A percentile compares a stretch with the other conserved stretches of the same genome.
Conservation (phyloP, 2,329 filamentous ascomycete species). For the Metarhizium guizhouense region DNA sequence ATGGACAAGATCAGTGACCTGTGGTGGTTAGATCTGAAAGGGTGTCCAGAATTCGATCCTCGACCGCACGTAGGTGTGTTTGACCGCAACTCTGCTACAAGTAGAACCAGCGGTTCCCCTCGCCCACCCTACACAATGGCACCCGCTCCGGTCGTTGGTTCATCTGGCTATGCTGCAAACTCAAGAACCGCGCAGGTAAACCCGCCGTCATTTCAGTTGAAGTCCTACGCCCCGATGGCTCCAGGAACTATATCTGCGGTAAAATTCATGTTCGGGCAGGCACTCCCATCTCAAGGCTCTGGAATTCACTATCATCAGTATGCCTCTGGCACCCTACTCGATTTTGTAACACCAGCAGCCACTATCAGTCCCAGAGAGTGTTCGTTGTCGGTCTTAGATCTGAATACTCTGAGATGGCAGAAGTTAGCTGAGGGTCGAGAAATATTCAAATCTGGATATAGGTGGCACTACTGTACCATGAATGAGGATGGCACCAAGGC, state of each 20-base stretch:
- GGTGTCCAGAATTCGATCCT: conserved; percentile 74
- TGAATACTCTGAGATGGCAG: conserved; percentile 85
- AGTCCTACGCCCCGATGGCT: conserved; percentile 71
- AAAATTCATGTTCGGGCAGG: conserved; percentile 73
- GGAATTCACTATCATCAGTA: conserved; percentile 95
- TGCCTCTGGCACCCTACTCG: conserved; percentile 82
- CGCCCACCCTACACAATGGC: conserved; percentile 42
- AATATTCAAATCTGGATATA: conserved; percentile 82
- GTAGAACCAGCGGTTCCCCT: conserved; percentile 39
- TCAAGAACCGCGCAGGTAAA: conserved; percentile 60
- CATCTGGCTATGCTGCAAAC: conserved; percentile 59
- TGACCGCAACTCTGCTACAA: conserved; percentile 34
- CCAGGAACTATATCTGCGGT: conserved; percentile 84
- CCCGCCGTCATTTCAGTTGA: conserved; percentile 55
- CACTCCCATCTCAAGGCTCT: conserved; percentile 79
- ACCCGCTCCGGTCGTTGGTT: conserved; percentile 42
- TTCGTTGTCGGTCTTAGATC: conserved; percentile 79
- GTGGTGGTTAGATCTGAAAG: conserved; percentile 95
- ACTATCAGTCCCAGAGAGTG: conserved; percentile 83
- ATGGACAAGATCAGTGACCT: conserved; percentile 96
- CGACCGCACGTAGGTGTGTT: conserved; percentile 47
- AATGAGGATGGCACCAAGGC: conserved; percentile 93
- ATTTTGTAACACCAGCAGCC: conserved; percentile 87
- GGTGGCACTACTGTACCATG: conserved; percentile 97
- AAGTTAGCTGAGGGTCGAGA: conserved; percentile 90